These are phyloP conservation scores for Penicillium lagena DNA, from an alignment of 495 filamentous ascomycete species.

Conservation along the genomic window DNA sequence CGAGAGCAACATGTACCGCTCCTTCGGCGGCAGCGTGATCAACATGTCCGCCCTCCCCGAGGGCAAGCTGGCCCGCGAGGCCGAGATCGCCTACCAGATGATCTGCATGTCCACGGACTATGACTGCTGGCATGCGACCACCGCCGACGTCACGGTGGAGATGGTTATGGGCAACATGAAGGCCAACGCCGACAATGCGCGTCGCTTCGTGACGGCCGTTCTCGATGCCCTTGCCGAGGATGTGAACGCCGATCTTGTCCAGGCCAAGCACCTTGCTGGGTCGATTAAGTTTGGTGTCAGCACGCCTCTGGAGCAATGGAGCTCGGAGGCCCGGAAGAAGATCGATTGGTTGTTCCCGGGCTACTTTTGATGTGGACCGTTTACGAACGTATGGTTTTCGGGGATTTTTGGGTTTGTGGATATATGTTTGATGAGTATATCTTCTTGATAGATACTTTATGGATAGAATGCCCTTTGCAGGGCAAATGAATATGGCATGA, in stretches of 20 bases:
- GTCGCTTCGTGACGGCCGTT: conserved; percentile 76
- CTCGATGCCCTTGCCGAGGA: conserved; percentile 75
- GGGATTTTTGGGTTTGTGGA: background rate
- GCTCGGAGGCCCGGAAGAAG: conserved; percentile 58
- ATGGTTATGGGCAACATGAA: conserved; percentile 98
- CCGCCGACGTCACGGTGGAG: conserved; percentile 79
- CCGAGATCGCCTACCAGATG: conserved; percentile 94
- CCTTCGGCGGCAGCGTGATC: conserved; percentile 85
- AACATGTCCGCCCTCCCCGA: conserved; percentile 98
- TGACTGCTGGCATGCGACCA: conserved; percentile 83
- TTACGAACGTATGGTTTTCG: background rate
- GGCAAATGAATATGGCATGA: background rate
- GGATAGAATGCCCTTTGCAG: background rate
- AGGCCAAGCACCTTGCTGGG: conserved; percentile 55
- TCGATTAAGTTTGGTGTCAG: conserved; percentile 58
- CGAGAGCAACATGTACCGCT: conserved; percentile 89
- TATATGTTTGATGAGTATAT: background rate
- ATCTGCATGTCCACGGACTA: conserved; percentile 99
- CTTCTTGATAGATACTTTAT: background rate
- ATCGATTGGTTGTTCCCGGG: conserved; percentile 72
- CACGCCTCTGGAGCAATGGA: conserved; percentile 59
- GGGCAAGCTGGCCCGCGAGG: conserved; percentile 91
- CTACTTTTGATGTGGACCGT: conserved; percentile 23
- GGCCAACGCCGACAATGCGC: conserved; percentile 81
- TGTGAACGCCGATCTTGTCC: conserved; percentile 67